Evolutionary conservation across 2,329 filamentous ascomycete species (phyloP), one percentile per base, ranked within the genome.

Genomic region (Aspergillus uvarum): DNA sequence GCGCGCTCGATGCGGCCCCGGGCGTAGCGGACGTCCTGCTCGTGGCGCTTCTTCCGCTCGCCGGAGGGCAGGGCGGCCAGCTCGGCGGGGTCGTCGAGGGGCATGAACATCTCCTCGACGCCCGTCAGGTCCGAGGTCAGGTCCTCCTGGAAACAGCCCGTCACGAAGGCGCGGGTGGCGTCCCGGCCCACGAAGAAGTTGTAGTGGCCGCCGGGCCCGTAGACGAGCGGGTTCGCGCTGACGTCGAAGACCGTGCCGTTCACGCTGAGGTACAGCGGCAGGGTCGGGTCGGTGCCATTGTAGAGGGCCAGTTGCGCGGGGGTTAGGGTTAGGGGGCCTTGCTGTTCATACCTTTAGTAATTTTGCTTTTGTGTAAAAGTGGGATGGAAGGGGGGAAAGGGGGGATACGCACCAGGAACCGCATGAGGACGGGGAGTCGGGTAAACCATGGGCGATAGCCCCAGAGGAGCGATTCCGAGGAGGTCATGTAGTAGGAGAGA

Each of bases 71-170:
- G 61, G 6, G 52, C 54, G 60, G 66, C 66, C n/a, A 73, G 66
- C 29, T 67, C 68, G 21, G 68, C 72, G 19, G 83, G 79, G 38
- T 93, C 89, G 26, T 89, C 83, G 8, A 94, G 73, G 0, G 86
- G 85, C 2, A 88, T 75, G 77, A 87, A 98, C 85, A 96, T 95
- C 64, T 88, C 84, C 79, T 98, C 95, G 4, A 91, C 89, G 50
- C 95, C 95, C 62, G 90, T 85, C 74, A 97, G 79, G 78, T 99
- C 95, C 3, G 90, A 83, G 2, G 88, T 95, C 32, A 88, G 81
- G 80, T 99, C 95, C 64, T 92, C 89, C 44, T 85, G 80, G 79
- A 99, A 99, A 76, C 95, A 99, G 19, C 91, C 92, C 2, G 95
- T 98, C 10, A 99, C 87, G 76, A 92, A 99, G 21, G 89, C 92